Evolutionary conservation across 73 alveolate genomes (phyloP).

Genomic region (Urostyla sp.): DNA sequence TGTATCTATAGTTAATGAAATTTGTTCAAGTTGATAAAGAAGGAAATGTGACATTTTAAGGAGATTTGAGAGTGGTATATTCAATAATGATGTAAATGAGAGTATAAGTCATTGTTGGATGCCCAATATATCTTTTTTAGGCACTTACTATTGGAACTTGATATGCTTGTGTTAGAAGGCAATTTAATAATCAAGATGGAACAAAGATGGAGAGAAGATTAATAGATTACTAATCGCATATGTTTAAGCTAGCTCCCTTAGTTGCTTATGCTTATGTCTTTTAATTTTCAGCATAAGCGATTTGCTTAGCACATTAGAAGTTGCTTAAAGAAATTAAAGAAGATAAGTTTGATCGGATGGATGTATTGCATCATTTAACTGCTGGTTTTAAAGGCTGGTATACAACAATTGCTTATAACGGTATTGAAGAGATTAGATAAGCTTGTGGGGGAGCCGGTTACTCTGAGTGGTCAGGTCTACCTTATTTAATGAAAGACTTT

Average conservation of each 20-base stretch:
- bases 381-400: conserved; percentile 56
- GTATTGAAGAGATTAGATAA: conserved; percentile 68
- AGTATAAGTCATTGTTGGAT: conserved; percentile 49
- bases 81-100: conserved; percentile 78
- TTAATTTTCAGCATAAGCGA: background rate
- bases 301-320: background rate
- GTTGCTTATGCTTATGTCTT: conserved; percentile 58
- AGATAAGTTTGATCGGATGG: conserved; percentile 10
- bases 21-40: conserved; percentile 72
- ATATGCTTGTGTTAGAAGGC: conserved; percentile 75
- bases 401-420: conserved; percentile 57
- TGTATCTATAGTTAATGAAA: too few relatives aligned
- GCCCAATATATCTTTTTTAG: conserved; percentile 50
- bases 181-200: conserved; percentile 70
- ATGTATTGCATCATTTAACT: conserved; percentile 34
- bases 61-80: conserved; percentile 77
- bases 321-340: conserved; percentile 2
- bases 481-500: conserved; percentile 38
- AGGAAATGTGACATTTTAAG: conserved; percentile 72
- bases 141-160: conserved; percentile 77
- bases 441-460: conserved; percentile 88
- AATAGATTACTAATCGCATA: conserved; percentile 76
- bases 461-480: conserved; percentile 79
- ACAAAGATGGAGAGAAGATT: conserved; percentile 63
- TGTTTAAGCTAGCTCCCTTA: conserved; percentile 60